Evolutionary conservation across 805 yeast genomes (phyloP), one percentile per base, ranked within the genome.

Genomic region (Saccharomycopsis schoenii): DNA sequence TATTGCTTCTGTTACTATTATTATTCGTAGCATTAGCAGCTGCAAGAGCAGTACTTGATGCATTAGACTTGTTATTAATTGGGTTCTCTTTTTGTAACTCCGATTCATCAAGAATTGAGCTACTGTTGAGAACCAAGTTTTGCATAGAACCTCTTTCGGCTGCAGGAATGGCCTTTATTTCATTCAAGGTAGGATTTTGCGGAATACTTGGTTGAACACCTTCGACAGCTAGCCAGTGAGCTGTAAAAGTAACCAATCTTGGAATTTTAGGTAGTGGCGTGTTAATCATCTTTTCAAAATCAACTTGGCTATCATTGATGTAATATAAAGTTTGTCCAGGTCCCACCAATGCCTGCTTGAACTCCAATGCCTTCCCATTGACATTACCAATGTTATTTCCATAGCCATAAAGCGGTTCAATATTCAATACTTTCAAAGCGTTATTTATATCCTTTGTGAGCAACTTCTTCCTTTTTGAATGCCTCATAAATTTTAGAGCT

Each of bases 161-260:
- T 4, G 96, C 90, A 19, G 96, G 88, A 60, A 89, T 74, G 40
- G 83, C 81, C 70, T 85, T 84, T 64, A 93, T 85, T 67, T 92
- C 97, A 58, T 83, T 79, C 57, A 86, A 80, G 19, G 76, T 71
- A 25, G 99, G 99, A 74, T 94, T 94, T 73, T 96, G 99, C 1
- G 97, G 96, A 60, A 94, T 93, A 39, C 94, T 86, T 0, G 99
- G 99, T 70, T 94, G 99, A 9, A 94, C 96, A 61, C 99, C 99
- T 73, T 94, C 99, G 59, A 94, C 89, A 0, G 99, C 98, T 39
- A 96, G 78, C 98, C 99, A 93, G 71, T 88, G 96, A 5, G 97
- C 96, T 0, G 98, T 91, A 72, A 89, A 92, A 0, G 97, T 86
- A 1, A 96, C 86, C 63, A 86, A 85, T 62, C 98, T 80, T 4